Evolutionary conservation across 2,329 filamentous ascomycete genomes (phyloP).

Genomic region (Neofusicoccum kwambonambiense): DNA sequence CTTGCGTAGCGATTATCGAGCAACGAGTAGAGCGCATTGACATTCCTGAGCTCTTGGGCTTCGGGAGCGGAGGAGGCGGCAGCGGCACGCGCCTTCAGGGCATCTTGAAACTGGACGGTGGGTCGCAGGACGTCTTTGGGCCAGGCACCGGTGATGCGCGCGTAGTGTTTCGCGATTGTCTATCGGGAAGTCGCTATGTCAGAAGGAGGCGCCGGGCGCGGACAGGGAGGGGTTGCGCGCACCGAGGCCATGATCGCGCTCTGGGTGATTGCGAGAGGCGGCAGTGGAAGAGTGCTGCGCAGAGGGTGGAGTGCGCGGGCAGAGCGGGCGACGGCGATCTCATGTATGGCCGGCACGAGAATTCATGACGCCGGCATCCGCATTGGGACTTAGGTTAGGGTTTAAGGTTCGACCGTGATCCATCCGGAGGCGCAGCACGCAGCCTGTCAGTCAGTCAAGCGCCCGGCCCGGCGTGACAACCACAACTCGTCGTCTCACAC

Average conservation of each 20-base stretch:
- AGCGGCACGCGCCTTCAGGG: slow-evolving; percentile 42
- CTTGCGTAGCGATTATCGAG: slow-evolving; percentile 58
- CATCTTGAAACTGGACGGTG: slow-evolving; percentile 44
- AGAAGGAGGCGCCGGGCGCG: background rate
- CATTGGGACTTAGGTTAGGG: slow-evolving; percentile 1
- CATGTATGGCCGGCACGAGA: slow-evolving; percentile 1
- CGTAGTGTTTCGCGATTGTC: slow-evolving; percentile 48
- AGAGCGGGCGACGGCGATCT: background rate
- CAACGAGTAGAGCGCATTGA: slow-evolving; percentile 61
- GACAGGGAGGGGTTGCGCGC: background rate
- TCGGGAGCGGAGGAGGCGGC: slow-evolving; percentile 20
- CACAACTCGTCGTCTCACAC: slow-evolving; percentile 13
- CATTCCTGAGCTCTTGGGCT: slow-evolving; percentile 42
- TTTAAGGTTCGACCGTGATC: background rate
- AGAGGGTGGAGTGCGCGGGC: slow-evolving; percentile 11
- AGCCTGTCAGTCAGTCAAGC: background rate
- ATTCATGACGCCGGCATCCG: background rate
- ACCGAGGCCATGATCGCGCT: slow-evolving; percentile 12
- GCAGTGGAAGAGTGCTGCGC: background rate
- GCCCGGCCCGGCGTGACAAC: slow-evolving; percentile 10
- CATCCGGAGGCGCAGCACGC: background rate
- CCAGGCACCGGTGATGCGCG: slow-evolving; percentile 50
- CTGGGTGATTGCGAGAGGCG: background rate
- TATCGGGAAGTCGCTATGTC: slow-evolving; percentile 18
- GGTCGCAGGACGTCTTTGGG: slow-evolving; percentile 52